A percentile compares a stretch with the other conserved stretches of the same genome.
phyloP scores from a whole-genome alignment of 352 stramenopile species.

The Phytophthora idaei region DNA sequence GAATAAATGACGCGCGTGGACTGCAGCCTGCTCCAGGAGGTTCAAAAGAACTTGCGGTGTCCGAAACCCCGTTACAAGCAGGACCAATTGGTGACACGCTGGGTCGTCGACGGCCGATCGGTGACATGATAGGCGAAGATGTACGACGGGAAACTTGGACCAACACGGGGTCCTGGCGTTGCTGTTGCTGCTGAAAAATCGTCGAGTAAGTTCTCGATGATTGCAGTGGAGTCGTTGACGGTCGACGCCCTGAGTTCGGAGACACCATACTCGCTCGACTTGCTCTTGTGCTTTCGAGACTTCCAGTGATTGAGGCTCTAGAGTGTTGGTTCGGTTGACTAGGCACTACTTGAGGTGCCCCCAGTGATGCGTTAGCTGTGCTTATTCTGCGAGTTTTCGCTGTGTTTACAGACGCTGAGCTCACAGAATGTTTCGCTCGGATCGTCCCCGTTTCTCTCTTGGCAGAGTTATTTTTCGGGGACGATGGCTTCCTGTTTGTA shows the following conservation, averaged over 20 bases:
- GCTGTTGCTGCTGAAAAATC: conserved; percentile 26
- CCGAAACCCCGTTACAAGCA: not conserved
- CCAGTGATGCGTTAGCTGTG: conserved; percentile 2
- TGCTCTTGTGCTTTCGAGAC: conserved; percentile 3
- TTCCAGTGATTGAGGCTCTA: conserved; percentile 6
- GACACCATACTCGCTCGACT: conserved; percentile 22
- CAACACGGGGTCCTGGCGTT: conserved; percentile 42
- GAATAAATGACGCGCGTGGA: conserved; percentile 38
- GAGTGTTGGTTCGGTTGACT: conserved; percentile 1
- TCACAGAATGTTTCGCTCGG: not conserved
- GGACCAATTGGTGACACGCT: conserved; percentile 61
- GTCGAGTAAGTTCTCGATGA: conserved; percentile 18
- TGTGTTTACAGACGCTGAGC: not conserved
- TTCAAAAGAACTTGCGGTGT: not conserved
- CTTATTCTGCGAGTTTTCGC: conserved; percentile 12
- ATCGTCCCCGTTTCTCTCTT: not conserved
- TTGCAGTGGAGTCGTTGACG: conserved; percentile 15
- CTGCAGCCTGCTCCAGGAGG: conserved; percentile 2
- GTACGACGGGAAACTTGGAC: conserved; percentile 65
- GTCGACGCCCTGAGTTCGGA: conserved; percentile 9
- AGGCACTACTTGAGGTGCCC: not conserved
- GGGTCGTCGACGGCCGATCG: conserved; percentile 39
- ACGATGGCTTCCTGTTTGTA: conserved; percentile 9
- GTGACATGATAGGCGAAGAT: conserved; percentile 53
- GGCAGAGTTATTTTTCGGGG: conserved; percentile 4